Evolutionary conservation across 1,284 basidiomycete genomes (phyloP).

Genomic region (Sporisorium graminicola): DNA sequence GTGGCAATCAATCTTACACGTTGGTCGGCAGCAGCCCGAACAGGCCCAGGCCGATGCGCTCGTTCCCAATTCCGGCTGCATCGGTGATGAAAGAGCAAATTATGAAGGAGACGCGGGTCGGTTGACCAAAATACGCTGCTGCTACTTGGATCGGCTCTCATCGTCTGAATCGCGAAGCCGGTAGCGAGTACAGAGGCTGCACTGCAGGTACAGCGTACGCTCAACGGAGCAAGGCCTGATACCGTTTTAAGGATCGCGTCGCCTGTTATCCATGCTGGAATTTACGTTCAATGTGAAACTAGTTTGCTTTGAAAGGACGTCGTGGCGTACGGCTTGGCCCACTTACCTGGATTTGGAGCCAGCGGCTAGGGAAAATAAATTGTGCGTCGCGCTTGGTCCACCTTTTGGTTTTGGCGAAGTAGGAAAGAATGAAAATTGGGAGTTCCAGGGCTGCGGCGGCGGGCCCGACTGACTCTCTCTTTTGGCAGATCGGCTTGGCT

Average conservation of each 20-base stretch:
- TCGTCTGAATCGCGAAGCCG: too few relatives aligned
- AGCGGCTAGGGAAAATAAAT: too few relatives aligned
- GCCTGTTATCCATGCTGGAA: background rate
- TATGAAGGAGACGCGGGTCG: background rate
- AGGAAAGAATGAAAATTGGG: background rate
- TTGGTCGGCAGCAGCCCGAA: too few relatives aligned
- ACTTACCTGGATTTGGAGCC: too few relatives aligned
- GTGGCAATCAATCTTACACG: too few relatives aligned
- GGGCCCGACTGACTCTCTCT: background rate
- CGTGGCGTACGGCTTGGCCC: background rate
- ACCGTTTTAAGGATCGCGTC: background rate
- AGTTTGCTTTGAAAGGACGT: too few relatives aligned
- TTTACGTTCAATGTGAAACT: background rate
- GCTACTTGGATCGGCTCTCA: too few relatives aligned
- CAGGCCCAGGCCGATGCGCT: background rate
- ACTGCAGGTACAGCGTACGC: too few relatives aligned
- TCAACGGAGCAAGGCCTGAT: too few relatives aligned
- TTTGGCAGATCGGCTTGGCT: background rate
- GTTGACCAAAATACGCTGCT: too few relatives aligned
- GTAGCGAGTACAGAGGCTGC: too few relatives aligned
- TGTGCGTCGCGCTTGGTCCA: slow-evolving; percentile 42
- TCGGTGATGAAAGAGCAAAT: background rate
- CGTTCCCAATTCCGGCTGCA: background rate
- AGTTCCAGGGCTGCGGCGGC: background rate
- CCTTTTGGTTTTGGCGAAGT: background rate